A percentile compares a stretch with the other conserved stretches of the same genome.
These are phyloP conservation scores for Cystofilobasidium macerans DNA, from an alignment of 768 basidiomycete species.

Conservation along the genomic window DNA sequence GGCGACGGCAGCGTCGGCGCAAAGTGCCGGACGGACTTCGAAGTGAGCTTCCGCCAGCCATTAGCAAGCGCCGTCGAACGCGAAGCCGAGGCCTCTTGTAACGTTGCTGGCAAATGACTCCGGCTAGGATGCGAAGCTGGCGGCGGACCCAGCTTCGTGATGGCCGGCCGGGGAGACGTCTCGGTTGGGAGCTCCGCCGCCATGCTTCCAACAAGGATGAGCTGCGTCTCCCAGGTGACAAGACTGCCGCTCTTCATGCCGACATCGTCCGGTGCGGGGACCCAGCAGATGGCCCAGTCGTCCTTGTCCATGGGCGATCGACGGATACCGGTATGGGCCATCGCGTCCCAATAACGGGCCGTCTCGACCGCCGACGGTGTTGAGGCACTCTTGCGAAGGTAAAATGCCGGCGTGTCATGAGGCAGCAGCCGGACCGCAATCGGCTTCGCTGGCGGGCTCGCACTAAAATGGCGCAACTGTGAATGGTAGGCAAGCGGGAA, in stretches of 20 bases:
- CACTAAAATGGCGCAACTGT: not conserved
- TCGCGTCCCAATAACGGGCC: slow-evolving; percentile 53
- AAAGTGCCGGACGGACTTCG: slow-evolving; percentile 2
- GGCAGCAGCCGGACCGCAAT: slow-evolving; percentile 62
- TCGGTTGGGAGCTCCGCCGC: slow-evolving; percentile 66
- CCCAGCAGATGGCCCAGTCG: slow-evolving; percentile 27
- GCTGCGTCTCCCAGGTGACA: slow-evolving; percentile 62
- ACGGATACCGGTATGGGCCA: slow-evolving; percentile 49
- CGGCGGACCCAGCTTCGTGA: slow-evolving; percentile 1
- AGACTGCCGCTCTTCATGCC: slow-evolving; percentile 37
- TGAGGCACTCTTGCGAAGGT: slow-evolving; percentile 51
- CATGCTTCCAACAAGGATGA: slow-evolving; percentile 65
- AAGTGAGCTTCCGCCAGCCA: slow-evolving; percentile 11
- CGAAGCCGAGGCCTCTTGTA: no score
- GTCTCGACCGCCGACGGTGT: slow-evolving; percentile 48
- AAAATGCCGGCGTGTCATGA: slow-evolving; percentile 61
- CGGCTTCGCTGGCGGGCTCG: slow-evolving; percentile 1
- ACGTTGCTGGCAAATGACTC: no score
- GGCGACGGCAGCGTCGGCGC: slow-evolving; percentile 29
- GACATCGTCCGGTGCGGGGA: slow-evolving; percentile 42
- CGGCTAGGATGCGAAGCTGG: not conserved
- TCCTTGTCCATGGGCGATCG: not conserved
- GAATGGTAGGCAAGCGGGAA: slow-evolving; percentile 6
- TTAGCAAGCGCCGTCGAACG: slow-evolving; percentile 1
- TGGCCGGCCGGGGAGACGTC: slow-evolving; percentile 44